Percentiles rank a stretch among this genome's conserved stretches.
phyloP scores from a whole-genome alignment of 768 basidiomycete genomes.

The Boletus pseudo-olivaceus region DNA sequence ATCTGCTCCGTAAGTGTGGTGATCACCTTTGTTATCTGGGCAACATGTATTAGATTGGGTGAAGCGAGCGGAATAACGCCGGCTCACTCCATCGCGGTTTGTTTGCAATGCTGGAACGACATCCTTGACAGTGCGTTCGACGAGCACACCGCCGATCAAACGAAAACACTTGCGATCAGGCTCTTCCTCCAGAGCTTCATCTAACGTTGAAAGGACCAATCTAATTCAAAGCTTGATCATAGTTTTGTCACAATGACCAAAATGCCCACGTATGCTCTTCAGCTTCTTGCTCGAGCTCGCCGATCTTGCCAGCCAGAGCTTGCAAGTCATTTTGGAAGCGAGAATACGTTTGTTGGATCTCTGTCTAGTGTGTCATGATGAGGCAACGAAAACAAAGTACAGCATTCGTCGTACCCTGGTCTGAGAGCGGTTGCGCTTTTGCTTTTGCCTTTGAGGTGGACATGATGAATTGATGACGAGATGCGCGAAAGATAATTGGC shows the following conservation, averaged over 20 bases:
- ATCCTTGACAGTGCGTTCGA: conserved; percentile 93
- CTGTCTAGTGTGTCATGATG: conserved; percentile 55
- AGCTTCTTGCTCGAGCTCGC: conserved; percentile 92
- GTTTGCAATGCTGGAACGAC: conserved; percentile 87
- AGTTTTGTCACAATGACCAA: background rate
- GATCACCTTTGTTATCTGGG: conserved; percentile 80
- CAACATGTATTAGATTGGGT: conserved; percentile 7
- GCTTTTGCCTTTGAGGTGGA: conserved; percentile 55
- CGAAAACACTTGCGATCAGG: conserved; percentile 95
- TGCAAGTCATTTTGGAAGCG: conserved; percentile 87
- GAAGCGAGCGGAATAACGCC: background rate
- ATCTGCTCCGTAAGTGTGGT: conserved; percentile 79
- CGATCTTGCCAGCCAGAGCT: conserved; percentile 89
- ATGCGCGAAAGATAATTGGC: conserved; percentile 27
- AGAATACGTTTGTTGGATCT: conserved; percentile 79
- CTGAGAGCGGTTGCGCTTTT: conserved; percentile 55
- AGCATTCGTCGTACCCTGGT: conserved; percentile 57
- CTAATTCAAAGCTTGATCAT: conserved; percentile 38
- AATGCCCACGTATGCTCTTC: conserved; percentile 86
- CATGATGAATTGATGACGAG: conserved; percentile 32
- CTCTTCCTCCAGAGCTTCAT: conserved; percentile 76
- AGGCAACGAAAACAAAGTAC: conserved; percentile 18
- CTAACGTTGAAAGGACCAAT: conserved; percentile 82
- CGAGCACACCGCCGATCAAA: conserved; percentile 91
- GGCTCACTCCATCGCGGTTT: conserved; percentile 81